Base-by-base conservation (phyloP, 1,139 yeast species). In the Groenewaldozyma auringiensis region DNA sequence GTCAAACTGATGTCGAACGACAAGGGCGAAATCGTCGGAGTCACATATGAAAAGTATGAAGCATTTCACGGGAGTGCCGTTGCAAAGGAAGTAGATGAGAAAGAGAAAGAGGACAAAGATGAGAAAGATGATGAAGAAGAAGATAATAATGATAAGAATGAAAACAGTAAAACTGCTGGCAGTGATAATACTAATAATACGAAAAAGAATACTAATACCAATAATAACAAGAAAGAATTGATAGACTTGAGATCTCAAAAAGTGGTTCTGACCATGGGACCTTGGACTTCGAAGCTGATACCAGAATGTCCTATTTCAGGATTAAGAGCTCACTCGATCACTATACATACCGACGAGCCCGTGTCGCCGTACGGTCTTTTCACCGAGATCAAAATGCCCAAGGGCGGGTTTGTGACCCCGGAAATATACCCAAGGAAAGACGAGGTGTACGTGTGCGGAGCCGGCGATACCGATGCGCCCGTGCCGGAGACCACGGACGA, bases 391-490 rank as follows among this genome's bases (percentile, higher is more conserved):
- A 82, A 81, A 59, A 71, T 85, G 17, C 78, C 77, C 18, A 73
- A 78, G 21, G 73, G 73, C 46, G 74, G 79, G 44, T 84, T 82
- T 63, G 64, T 61, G 16, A 79, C 92, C 1, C 98, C 98, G 1
- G 98, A 92, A 63, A 81, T 92, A 50, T 92, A 92, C 63, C 96
- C 98, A 8, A 78, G 98, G 60, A 82, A 81, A 59, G 96, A 92
- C 65, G 98, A 92, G 65, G 95, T 92, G 31, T 92, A 89, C 59
- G 94, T 92, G 1, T 92, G 98, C 67, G 98, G 98, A 42, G 98
- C 92, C 65, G 96, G 96, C 38, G 96, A 89, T 61, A 82, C 92
- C 1, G 74, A 83, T 4, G 95, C 84, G 27, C 89, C 86, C 47
- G 79, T 92, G 35, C 98, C 98, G 1, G 96, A 87, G 58, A 83